Base-by-base conservation (phyloP, 1,284 basidiomycete species). In the Bondarzewia mesenterica region DNA sequence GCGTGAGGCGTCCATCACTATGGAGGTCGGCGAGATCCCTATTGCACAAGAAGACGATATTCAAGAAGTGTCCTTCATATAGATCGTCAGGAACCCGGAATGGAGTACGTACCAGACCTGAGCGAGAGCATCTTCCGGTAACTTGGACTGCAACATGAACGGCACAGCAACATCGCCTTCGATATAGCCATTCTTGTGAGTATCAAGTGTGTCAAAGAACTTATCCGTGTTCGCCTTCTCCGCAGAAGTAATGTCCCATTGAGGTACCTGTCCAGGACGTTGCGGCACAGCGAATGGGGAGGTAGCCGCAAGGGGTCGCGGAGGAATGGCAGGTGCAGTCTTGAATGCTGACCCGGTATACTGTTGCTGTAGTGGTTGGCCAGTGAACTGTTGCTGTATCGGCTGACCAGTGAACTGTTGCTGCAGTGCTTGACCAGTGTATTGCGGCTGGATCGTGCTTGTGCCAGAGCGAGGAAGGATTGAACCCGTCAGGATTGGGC, bases 11-110 rank as follows among this genome's bases (percentile, higher is more conserved):
- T 4, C 96, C 96, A 54, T 93, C 87, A 54, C 90, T 89, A 47
- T 88, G 83, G 35, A 98, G 77, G 61, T 99, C 96, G 21, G 94
- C 77, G 15, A 99, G 78, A 64, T 99, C 96, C 93, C 92, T 94
- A 54, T 14, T 43, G 7, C 7, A 36, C 41, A 36, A 37, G 22
- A 37, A 53, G 44, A 39, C 36, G 50, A 45, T 49, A 47, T 37
- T n/a, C 21, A 25, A 26, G 43, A 32, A 16, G 26, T 48, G 25
- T 45, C 14, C 7, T 44, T 46, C 42, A 27, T 18, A 15, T 14
- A 15, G 14, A 16, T 10, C 20, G 10, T 15, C 38, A 3, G 14
- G 6, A 10, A 8, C 32, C 8, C n/a, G 38, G 16, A 18, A 40
- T 18, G 12, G 12, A 40, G 16, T 18, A 58, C 86, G 51, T 59